A percentile compares a stretch with the other conserved stretches of the same genome.
phyloP scores from a whole-genome alignment of 352 stramenopile species.

The Globisporangium rhizosaccharum region DNA sequence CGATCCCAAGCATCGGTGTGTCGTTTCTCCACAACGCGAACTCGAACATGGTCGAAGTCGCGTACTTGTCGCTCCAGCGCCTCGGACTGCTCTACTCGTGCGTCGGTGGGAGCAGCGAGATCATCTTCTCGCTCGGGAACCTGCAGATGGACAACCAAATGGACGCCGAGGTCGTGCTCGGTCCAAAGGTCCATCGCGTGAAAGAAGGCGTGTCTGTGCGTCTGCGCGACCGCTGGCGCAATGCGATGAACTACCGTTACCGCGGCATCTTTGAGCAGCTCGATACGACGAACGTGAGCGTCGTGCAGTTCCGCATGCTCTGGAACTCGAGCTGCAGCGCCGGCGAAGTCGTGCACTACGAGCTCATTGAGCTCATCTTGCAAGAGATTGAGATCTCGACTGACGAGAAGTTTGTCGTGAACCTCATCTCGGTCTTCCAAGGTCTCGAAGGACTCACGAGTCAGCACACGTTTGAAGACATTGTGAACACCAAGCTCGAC shows the following conservation, averaged over 20 bases:
- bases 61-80: slow-evolving; percentile 80
- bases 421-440: slow-evolving; percentile 88
- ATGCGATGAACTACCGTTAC: slow-evolving; percentile 82
- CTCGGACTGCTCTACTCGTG: slow-evolving; percentile 73
- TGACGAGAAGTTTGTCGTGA: slow-evolving; percentile 88
- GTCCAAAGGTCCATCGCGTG: slow-evolving; percentile 73
- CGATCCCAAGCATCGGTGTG: slow-evolving; percentile 75
- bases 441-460: slow-evolving; percentile 68
- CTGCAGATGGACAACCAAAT: slow-evolving; percentile 90
- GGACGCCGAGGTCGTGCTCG: slow-evolving; percentile 79
- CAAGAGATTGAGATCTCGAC: slow-evolving; percentile 87
- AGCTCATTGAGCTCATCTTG: slow-evolving; percentile 83
- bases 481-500: slow-evolving; percentile 71
- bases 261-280: slow-evolving; percentile 76
- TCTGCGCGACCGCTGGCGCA: slow-evolving; percentile 76
- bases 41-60: slow-evolving; percentile 82
- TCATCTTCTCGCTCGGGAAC: slow-evolving; percentile 79
- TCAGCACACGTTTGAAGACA: slow-evolving; percentile 75
- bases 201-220: slow-evolving; percentile 86
- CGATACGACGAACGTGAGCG: slow-evolving; percentile 59
- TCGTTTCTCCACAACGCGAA: slow-evolving; percentile 85
- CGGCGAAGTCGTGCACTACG: slow-evolving; percentile 79
- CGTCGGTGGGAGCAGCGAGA: slow-evolving; percentile 72
- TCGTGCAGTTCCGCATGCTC: slow-evolving; percentile 84
- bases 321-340: slow-evolving; percentile 80